Base-by-base conservation (phyloP, 176 grass and related monocot species). In the Melocanna baccifera region DNA sequence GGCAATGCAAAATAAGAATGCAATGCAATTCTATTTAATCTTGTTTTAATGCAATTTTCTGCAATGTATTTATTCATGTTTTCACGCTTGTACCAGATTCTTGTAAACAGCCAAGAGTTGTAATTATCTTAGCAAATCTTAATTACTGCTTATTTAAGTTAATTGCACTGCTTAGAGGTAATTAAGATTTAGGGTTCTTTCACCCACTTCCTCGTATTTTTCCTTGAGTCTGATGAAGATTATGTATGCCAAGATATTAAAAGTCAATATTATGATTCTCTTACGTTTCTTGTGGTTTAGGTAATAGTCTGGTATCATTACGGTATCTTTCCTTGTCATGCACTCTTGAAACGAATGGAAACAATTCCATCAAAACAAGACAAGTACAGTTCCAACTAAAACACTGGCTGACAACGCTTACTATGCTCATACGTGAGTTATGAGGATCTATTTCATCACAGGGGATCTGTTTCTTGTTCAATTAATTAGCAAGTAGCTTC, bases 331-430 rank as follows among this genome's bases (percentile, higher is more conserved):
- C 78, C 58, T 30, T 50, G 29, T 83, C 73, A 83, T 83, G 77
- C 11, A 42, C 57, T 83, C 48, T 43, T 79, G 84, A 90, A 79
- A n/a, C 22, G 32, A 59, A 46, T 13, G 28, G 25, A 28, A 89
- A 86, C 36, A 66, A 57, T 14, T 12, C 77, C 48, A 73, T 34
- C 25, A 4, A 22, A 84, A 55, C 55, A 76, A 28, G 61, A 40
- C 71, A 6, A 32, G 37, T 58, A 12, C 57, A 55, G 75, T 84
- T 86, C 62, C 65, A 87, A 87, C 89, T 73, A 90, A 90, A 90
- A 67, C 89, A 84, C 84, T 73, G 40, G 22, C 66, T 67, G 45
- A 22, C 37, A 1, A 53, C 4, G 62, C 29, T 40, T 26, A 58
- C 68, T 62, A 25, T n/a, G 2, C 32, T 69, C 70, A 7, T 36